A percentile compares a stretch with the other conserved stretches of the same genome.
Conservation (phyloP, 2,329 filamentous ascomycete genomes). For the Plenodomus tracheiphilus region DNA sequence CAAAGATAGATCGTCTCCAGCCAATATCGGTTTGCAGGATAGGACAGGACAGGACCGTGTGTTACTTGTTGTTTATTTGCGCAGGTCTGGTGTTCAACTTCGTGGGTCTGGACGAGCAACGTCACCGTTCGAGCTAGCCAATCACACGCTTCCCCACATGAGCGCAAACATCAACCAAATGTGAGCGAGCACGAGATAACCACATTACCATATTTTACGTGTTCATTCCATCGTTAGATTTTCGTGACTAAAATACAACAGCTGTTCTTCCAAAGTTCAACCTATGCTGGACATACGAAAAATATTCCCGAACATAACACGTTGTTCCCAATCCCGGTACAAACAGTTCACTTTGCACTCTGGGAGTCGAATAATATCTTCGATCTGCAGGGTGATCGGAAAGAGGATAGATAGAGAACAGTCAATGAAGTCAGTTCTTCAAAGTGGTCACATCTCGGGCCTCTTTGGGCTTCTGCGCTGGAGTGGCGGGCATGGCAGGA, state of each 20-base stretch:
- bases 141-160: background rate
- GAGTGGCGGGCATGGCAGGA: slow-evolving; percentile 7
- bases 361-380: no score
- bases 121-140: background rate
- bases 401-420: background rate
- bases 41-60: no score
- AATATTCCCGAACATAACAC: no score
- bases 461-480: background rate
- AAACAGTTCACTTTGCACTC: no score
- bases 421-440: background rate
- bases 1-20: no score
- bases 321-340: no score
- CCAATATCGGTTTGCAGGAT: background rate
- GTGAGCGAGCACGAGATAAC: background rate
- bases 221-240: background rate
- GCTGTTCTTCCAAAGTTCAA: background rate
- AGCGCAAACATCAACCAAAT: background rate
- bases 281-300: no score
- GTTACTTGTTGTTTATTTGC: background rate
- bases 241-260: background rate
- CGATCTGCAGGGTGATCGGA: no score
- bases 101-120: background rate
- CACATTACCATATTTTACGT: background rate
- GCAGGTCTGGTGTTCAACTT: no score
- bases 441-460: background rate